A percentile compares a stretch with the other conserved stretches of the same genome.
Conservation (phyloP, 768 basidiomycete species). For the Xanthoconium stramineum region DNA sequence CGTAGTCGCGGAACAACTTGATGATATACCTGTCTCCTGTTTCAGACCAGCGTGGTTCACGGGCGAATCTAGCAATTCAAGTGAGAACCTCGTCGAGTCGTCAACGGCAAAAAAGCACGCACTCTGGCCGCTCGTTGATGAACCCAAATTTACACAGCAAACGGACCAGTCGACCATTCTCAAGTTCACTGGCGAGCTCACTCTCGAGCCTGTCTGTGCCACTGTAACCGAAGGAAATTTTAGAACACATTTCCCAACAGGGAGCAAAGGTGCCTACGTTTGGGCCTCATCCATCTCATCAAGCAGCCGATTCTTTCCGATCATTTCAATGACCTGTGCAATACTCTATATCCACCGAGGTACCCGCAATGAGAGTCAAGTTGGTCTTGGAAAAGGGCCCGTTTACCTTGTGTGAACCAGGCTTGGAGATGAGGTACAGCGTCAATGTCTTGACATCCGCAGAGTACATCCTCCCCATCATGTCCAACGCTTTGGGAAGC, state of each 20-base stretch:
- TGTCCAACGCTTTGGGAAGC: constrained; percentile 72
- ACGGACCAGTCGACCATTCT: constrained; percentile 89
- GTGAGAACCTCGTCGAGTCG: not conserved
- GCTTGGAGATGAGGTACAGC: constrained; percentile 74
- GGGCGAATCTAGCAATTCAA: constrained; percentile 73
- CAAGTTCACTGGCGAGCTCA: constrained; percentile 84
- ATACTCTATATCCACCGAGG: constrained; percentile 49
- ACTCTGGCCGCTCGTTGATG: constrained; percentile 99
- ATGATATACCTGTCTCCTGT: constrained; percentile 97
- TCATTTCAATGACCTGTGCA: constrained; percentile 76
- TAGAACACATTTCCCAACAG: not conserved
- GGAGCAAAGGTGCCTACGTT: constrained; percentile 45
- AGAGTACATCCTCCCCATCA: constrained; percentile 70
- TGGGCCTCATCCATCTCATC: constrained; percentile 85
- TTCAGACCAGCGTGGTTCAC: constrained; percentile 95
- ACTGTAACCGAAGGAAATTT: constrained; percentile 38
- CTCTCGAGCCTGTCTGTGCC: constrained; percentile 78
- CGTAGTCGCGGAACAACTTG: constrained; percentile 96
- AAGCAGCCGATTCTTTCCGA: constrained; percentile 60
- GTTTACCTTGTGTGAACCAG: constrained; percentile 58
- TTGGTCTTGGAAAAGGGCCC: not conserved
- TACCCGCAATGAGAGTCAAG: not conserved
- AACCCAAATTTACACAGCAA: constrained; percentile 93
- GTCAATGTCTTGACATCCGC: constrained; percentile 79
- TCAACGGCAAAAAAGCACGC: constrained; percentile 30